Conservation (phyloP, 768 basidiomycete species). For the Cyclocybe cylindracea region DNA sequence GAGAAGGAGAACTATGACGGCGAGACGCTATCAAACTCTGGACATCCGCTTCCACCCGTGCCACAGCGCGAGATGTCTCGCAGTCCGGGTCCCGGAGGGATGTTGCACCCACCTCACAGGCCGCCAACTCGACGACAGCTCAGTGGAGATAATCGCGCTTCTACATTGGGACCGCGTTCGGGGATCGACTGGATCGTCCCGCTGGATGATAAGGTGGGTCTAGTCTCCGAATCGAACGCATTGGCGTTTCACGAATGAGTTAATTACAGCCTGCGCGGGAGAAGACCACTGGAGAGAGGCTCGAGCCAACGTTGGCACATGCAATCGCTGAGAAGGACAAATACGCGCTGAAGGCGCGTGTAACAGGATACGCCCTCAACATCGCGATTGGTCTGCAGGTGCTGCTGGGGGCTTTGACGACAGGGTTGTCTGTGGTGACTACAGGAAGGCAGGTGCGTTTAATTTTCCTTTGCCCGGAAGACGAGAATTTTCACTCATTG, state of each 20-base stretch:
- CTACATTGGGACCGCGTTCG: background rate
- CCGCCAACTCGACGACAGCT: too few species aligned
- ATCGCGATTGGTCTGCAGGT: conserved; percentile 65
- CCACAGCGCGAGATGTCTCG: too few species aligned
- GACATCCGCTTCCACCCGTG: too few species aligned
- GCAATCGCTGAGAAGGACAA: conserved; percentile 50
- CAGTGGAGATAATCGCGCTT: too few species aligned
- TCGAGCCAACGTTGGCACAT: conserved; percentile 51
- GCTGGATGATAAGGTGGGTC: background rate
- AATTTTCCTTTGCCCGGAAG: background rate
- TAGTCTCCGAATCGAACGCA: background rate
- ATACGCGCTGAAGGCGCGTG: conserved; percentile 45
- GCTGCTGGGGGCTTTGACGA: conserved; percentile 65
- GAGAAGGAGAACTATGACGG: too few species aligned
- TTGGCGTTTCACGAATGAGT: background rate
- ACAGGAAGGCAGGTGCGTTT: conserved; percentile 37
- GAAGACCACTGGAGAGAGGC: conserved; percentile 50
- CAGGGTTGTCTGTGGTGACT: conserved; percentile 53
- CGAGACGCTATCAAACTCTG: too few species aligned
- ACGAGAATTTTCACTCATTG: background rate
- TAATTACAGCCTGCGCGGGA: conserved; percentile 14
- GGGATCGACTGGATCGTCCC: conserved; percentile 12
- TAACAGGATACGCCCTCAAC: conserved; percentile 39
- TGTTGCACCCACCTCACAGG: too few species aligned
- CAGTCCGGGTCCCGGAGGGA: too few species aligned